Evolutionary conservation across 1,139 yeast species (phyloP), one percentile per base, ranked within the genome.

Genomic region (Yamadazyma diospyri): DNA sequence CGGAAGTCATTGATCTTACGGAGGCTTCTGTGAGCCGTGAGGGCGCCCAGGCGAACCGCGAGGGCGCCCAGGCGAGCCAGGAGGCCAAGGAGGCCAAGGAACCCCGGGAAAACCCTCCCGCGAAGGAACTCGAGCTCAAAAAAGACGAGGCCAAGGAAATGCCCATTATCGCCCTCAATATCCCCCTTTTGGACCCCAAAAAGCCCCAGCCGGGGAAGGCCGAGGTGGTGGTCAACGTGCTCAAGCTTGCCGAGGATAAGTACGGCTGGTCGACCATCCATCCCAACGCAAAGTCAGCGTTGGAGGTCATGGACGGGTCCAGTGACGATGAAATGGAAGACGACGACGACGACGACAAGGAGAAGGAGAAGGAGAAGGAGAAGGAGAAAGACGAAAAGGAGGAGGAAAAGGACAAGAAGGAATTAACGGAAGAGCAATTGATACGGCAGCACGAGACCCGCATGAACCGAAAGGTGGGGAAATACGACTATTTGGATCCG

Each of bases 401-500:
- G 51, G 57, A 40, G 55, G 48, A 33, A 50, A 66, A 57, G 45
- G 29, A 31, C 19, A 69, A 55, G 25, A 72, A 64, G 32, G 69
- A 63, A 29, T 52, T 68, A 28, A 61, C 66, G 6, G 72, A 59
- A 59, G 84, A 63, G 48, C 77, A 69, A 41, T 48, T 64, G 39
- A 62, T 63, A 8, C 56, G 64, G 38, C 64, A 57, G 38, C 73
- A 67, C 40, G 70, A 66, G 38, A 58, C 63, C 30, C 67, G 61
- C 40, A 72, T 72, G 60, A 81, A 79, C 51, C 69, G 88, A 40
- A 73, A 77, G 56, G 83, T 81, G 31, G 96, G 97, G 6, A 88
- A 87, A 51, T 94, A 94, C 56, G 98, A 94, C 53, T 69, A 77
- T 34, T 81, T 85, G 41, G 99, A 94, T 59, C 98, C 98, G 2